A percentile compares a stretch with the other conserved stretches of the same genome.
phyloP scores from a whole-genome alignment of 2,329 filamentous ascomycete genomes.

The Colletotrichum sublineola region DNA sequence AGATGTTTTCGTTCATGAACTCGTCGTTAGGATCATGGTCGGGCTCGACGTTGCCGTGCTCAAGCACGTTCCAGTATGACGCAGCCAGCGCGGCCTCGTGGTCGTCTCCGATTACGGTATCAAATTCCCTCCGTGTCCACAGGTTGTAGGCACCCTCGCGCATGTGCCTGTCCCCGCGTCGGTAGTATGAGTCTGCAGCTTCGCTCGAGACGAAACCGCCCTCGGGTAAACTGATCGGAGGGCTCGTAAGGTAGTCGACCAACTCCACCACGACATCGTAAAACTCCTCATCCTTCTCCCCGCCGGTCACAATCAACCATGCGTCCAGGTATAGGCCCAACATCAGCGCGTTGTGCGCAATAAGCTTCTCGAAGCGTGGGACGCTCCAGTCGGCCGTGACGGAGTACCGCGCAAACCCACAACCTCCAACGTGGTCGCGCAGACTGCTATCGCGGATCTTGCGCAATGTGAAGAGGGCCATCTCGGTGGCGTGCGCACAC shows the following conservation, averaged over 20 bases:
- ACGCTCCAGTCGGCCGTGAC: constrained; percentile 93
- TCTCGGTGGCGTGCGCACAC: constrained; percentile 78
- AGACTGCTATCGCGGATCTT: constrained; percentile 74
- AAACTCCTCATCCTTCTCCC: constrained; percentile 74
- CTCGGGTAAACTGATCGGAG: constrained; percentile 73
- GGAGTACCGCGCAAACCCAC: constrained; percentile 79
- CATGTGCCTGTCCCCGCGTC: constrained; percentile 82
- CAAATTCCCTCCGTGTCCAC: constrained; percentile 91
- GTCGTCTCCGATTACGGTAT: constrained; percentile 75
- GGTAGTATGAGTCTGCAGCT: constrained; percentile 86
- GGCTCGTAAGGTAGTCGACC: constrained; percentile 84
- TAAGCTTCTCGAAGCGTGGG: constrained; percentile 97
- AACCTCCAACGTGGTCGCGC: constrained; percentile 67
- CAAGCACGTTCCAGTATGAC: constrained; percentile 84
- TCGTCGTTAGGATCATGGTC: constrained; percentile 92
- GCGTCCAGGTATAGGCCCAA: constrained; percentile 88
- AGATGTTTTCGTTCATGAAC: constrained; percentile 92
- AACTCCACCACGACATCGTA: constrained; percentile 84
- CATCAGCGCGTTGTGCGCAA: constrained; percentile 91
- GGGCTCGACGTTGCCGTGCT: constrained; percentile 87
- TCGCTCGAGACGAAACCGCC: constrained; percentile 91
- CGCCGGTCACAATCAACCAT: constrained; percentile 70
- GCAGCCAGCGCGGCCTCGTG: constrained; percentile 73
- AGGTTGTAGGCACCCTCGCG: constrained; percentile 94
- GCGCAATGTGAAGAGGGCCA: constrained; percentile 84